Percentiles rank a stretch among this genome's conserved stretches.
Evolutionary conservation across 176 grass and related monocot genomes (phyloP).

Genomic region (Ensete ventricosum): DNA sequence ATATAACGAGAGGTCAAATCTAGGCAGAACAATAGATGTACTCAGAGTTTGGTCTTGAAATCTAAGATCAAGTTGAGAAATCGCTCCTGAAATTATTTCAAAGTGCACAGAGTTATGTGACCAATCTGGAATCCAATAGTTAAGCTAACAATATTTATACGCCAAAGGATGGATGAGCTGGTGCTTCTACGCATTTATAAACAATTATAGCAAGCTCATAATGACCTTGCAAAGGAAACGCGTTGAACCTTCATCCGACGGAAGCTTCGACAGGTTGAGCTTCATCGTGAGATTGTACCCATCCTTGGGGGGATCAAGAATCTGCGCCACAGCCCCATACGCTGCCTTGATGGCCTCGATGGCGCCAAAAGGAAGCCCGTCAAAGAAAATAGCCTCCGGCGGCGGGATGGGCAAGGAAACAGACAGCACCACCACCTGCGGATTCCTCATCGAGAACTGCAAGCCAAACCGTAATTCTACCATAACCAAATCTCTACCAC

Average conservation of each 20-base stretch:
- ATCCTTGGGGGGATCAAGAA: slow-evolving; percentile 94
- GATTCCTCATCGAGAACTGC: slow-evolving; percentile 83
- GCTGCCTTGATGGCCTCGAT: slow-evolving; percentile 83
- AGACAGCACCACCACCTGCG: slow-evolving; percentile 75
- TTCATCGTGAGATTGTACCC: slow-evolving; percentile 96
- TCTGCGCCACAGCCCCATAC: slow-evolving; percentile 79
- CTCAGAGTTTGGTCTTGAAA: too few relatives aligned
- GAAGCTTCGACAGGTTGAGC: slow-evolving; percentile 89
- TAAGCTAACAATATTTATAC: background rate
- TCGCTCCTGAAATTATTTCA: background rate
- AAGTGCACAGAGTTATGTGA: background rate
- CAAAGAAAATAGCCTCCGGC: slow-evolving; percentile 68
- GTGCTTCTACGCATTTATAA: background rate
- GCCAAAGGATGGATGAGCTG: background rate
- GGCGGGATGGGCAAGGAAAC: slow-evolving; percentile 63
- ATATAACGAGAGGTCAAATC: too few relatives aligned
- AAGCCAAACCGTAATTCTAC: background rate
- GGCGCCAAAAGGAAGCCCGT: slow-evolving; percentile 85
- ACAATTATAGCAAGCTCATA: slow-evolving; percentile 33
- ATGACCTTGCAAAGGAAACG: slow-evolving; percentile 92
- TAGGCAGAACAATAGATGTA: too few relatives aligned
- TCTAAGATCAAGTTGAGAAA: too few relatives aligned
- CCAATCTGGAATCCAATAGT: background rate
- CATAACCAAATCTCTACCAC: background rate
- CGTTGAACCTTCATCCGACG: slow-evolving; percentile 91